phyloP scores from a whole-genome alignment of 2,329 filamentous ascomycete species.

The Aplosporella prunicola region DNA sequence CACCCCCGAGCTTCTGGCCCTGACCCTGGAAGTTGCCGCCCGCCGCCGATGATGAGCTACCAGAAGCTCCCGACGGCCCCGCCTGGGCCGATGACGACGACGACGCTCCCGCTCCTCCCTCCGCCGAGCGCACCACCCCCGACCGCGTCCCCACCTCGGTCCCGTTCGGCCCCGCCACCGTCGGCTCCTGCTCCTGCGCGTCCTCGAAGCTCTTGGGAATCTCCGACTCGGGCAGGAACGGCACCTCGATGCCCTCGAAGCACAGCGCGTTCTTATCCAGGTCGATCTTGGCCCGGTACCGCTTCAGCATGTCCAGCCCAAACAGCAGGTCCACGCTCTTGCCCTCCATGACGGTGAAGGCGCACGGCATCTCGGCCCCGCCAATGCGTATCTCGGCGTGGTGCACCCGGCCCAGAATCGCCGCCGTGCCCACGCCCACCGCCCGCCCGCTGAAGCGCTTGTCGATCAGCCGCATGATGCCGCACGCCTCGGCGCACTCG shows the following conservation, averaged over 20 bases:
- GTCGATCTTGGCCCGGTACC: constrained; percentile 89
- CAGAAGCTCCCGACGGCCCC: constrained; percentile 11
- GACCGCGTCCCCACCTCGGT: constrained; percentile 77
- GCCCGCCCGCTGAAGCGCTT: constrained; percentile 86
- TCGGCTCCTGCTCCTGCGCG: constrained; percentile 66
- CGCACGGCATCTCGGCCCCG: constrained; percentile 75
- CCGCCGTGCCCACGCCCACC: constrained; percentile 85
- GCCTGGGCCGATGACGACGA: constrained; percentile 22
- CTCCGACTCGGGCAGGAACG: constrained; percentile 85
- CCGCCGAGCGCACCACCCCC: constrained; percentile 59
- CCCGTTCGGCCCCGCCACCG: constrained; percentile 75
- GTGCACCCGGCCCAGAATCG: constrained; percentile 90
- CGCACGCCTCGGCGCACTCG: constrained; percentile 77
- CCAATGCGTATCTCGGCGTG: constrained; percentile 93
- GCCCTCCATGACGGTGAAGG: constrained; percentile 98
- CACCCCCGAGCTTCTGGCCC: constrained; percentile 21
- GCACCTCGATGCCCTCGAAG: constrained; percentile 79
- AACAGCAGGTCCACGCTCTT: constrained; percentile 91
- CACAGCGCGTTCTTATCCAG: constrained; percentile 73
- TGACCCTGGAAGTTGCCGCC: constrained; percentile 19
- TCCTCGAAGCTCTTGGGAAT: constrained; percentile 78
- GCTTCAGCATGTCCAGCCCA: constrained; percentile 92
- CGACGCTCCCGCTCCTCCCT: no score
- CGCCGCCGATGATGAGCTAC: neutral
- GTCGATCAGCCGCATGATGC: constrained; percentile 94